Percentiles rank a stretch among this genome's conserved stretches.
Conservation (phyloP, 176 grass and related monocot species). For the Avena sativa region DNA sequence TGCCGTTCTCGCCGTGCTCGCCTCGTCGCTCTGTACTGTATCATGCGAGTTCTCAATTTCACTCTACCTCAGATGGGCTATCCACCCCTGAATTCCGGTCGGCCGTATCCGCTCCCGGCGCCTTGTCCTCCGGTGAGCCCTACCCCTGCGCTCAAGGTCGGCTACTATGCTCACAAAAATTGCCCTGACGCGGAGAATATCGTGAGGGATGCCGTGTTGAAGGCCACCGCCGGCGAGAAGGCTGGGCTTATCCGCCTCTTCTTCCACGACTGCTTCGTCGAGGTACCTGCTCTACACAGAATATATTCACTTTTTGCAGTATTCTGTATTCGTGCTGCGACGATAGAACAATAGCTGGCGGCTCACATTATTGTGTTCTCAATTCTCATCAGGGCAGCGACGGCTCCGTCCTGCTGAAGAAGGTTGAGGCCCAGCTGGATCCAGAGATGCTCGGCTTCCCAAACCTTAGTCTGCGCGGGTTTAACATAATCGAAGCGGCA, state of each 20-base stretch:
- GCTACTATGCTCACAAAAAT: neutral
- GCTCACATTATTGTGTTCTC: neutral
- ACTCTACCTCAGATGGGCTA: too few species aligned
- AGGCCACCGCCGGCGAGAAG: neutral
- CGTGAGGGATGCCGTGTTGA: neutral
- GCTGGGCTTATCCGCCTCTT: slow-evolving; percentile 77
- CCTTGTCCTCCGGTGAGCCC: too few species aligned
- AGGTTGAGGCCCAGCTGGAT: neutral
- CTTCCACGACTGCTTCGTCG: slow-evolving; percentile 93
- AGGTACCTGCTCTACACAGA: neutral
- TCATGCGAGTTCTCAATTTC: too few species aligned
- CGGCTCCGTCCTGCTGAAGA: neutral
- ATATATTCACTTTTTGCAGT: too few species aligned
- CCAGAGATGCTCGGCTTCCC: neutral
- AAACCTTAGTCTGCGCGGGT: neutral
- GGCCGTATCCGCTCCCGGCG: too few species aligned
- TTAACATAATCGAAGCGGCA: neutral
- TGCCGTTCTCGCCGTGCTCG: too few species aligned
- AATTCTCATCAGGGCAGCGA: neutral
- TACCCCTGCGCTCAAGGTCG: neutral
- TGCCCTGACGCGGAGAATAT: neutral
- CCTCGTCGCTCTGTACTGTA: too few species aligned
- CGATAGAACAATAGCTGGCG: too few species aligned
- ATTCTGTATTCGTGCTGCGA: too few species aligned
- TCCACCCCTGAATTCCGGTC: too few species aligned